Conservation (phyloP, 1,284 basidiomycete species). For the Schizophyllum commune region DNA sequence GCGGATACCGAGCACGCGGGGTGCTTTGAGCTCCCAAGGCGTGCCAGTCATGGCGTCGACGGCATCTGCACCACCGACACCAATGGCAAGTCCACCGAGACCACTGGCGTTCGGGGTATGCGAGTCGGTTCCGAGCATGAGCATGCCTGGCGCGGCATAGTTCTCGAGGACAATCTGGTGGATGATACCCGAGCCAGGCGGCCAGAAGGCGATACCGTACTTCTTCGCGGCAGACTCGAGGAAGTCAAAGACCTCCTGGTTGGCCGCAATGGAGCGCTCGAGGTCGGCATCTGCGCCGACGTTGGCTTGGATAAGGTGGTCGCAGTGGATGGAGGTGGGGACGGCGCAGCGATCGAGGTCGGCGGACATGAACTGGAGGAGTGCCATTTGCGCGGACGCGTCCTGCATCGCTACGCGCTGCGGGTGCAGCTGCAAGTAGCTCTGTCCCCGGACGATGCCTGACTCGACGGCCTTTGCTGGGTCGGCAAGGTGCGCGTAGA, state of each 20-base stretch:
- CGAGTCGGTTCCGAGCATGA: slow-evolving; percentile 86
- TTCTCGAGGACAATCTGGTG: slow-evolving; percentile 99
- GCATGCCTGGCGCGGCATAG: slow-evolving; percentile 86
- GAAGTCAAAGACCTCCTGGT: slow-evolving; percentile 98
- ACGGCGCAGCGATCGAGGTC: slow-evolving; percentile 84
- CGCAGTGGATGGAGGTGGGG: slow-evolving; percentile 87
- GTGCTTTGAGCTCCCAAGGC: slow-evolving; percentile 97
- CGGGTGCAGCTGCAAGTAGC: slow-evolving; percentile 86
- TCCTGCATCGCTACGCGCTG: slow-evolving; percentile 99
- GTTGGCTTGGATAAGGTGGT: slow-evolving; percentile 92
- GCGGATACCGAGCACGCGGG: slow-evolving; percentile 85
- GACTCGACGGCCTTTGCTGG: slow-evolving; percentile 36
- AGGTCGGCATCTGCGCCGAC: slow-evolving; percentile 80
- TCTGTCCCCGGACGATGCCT: slow-evolving; percentile 74
- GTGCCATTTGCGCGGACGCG: slow-evolving; percentile 94
- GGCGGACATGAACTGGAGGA: slow-evolving; percentile 99
- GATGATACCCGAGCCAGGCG: slow-evolving; percentile 92
- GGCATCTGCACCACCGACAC: slow-evolving; percentile 97
- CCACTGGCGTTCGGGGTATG: slow-evolving; percentile 99
- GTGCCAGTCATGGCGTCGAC: slow-evolving; percentile 98
- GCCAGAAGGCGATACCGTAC: slow-evolving; percentile 96
- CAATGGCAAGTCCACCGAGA: slow-evolving; percentile 95
- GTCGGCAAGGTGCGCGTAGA: slow-evolving; percentile 89
- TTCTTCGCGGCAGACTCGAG: slow-evolving; percentile 91
- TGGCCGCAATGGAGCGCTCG: slow-evolving; percentile 80